These are phyloP conservation scores for Talaromyces sp. DNA, from an alignment of 2,329 filamentous ascomycete genomes.

Conservation along the genomic window DNA sequence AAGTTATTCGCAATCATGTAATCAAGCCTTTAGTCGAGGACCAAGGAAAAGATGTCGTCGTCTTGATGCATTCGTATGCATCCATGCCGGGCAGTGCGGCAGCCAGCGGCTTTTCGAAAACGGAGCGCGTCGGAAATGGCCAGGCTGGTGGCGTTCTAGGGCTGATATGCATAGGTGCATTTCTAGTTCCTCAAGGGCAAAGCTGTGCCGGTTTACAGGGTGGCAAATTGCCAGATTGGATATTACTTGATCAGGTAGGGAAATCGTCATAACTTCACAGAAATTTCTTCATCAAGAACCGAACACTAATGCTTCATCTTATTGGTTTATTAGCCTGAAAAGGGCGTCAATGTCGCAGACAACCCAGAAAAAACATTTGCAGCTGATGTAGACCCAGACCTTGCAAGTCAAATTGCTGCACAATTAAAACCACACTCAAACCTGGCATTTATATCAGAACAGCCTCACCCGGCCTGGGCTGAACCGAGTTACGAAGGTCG, in stretches of 20 bases:
- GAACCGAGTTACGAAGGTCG: slow-evolving; percentile 17
- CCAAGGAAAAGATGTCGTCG: slow-evolving; percentile 21
- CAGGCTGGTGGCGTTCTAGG: slow-evolving; percentile 27
- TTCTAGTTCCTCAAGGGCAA: slow-evolving; percentile 32
- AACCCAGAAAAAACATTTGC: slow-evolving; percentile 1
- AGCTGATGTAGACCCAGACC: slow-evolving; percentile 1
- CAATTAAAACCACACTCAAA: slow-evolving; percentile 20
- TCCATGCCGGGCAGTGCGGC: slow-evolving; percentile 28
- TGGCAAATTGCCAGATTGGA: slow-evolving; percentile 20
- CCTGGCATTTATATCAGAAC: slow-evolving; percentile 18
- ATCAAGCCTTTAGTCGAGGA: slow-evolving; percentile 17
- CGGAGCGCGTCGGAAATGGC: slow-evolving; percentile 20
- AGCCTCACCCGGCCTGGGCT: slow-evolving; percentile 22
- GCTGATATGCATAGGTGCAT: slow-evolving; percentile 29
- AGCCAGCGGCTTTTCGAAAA: slow-evolving; percentile 19
- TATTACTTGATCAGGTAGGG: slow-evolving; percentile 20
- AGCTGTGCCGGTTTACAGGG: slow-evolving; percentile 21
- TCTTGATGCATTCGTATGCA: slow-evolving; percentile 30
- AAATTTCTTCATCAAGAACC: slow-evolving; percentile 5
- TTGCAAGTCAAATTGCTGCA: slow-evolving; percentile 3
- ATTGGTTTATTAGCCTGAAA: neutral
- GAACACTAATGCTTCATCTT: neutral
- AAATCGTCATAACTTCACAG: slow-evolving; percentile 15
- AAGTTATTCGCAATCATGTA: slow-evolving; percentile 20
- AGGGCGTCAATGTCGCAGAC: neutral